These are phyloP conservation scores for Centella asiatica DNA, from an alignment of 129 eudicot species.

Conservation along the genomic window DNA sequence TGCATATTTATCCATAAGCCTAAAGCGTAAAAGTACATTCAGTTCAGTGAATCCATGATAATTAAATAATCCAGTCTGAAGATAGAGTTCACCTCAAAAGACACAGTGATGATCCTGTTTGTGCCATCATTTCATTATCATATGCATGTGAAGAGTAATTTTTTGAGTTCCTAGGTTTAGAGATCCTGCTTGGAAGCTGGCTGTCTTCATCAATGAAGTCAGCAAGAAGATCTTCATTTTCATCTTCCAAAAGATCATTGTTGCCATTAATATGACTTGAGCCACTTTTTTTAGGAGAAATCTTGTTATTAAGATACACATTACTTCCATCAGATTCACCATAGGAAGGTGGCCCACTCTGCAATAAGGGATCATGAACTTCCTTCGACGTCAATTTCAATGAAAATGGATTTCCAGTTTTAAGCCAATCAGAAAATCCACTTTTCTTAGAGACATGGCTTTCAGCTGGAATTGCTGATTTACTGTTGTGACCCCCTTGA, in stretches of 20 bases:
- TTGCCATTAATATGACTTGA: conserved; percentile 44
- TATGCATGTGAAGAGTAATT: conserved; percentile 45
- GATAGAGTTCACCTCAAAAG: conserved; percentile 52
- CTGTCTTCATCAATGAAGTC: conserved; percentile 99
- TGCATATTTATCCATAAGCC: conserved; percentile 96
- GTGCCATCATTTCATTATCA: conserved; percentile 53
- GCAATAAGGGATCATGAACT: conserved; percentile 27
- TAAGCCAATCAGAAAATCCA: conserved; percentile 71
- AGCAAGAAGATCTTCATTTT: conserved; percentile 95
- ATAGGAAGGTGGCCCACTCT: conserved; percentile 24
- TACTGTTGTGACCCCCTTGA: conserved; percentile 26
- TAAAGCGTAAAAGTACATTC: conserved; percentile 19
- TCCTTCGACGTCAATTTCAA: conserved; percentile 35
- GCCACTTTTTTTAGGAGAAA: conserved; percentile 20
- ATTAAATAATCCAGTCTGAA: conserved; percentile 4
- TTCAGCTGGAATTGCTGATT: conserved; percentile 28
- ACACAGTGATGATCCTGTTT: conserved; percentile 90
- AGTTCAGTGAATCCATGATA: conserved; percentile 26
- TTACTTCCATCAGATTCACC: conserved; percentile 35
- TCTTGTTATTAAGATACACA: conserved; percentile 14
- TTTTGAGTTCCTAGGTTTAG: conserved; percentile 42
- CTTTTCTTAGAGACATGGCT: conserved; percentile 38
- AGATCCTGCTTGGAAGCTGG: conserved; percentile 86
- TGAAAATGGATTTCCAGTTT: conserved; percentile 57
- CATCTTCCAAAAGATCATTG: conserved; percentile 57